Percentiles rank a stretch among this genome's conserved stretches.
Evolutionary conservation across 2,329 filamentous ascomycete genomes (phyloP).

Genomic region (Calonectria henricotiae): DNA sequence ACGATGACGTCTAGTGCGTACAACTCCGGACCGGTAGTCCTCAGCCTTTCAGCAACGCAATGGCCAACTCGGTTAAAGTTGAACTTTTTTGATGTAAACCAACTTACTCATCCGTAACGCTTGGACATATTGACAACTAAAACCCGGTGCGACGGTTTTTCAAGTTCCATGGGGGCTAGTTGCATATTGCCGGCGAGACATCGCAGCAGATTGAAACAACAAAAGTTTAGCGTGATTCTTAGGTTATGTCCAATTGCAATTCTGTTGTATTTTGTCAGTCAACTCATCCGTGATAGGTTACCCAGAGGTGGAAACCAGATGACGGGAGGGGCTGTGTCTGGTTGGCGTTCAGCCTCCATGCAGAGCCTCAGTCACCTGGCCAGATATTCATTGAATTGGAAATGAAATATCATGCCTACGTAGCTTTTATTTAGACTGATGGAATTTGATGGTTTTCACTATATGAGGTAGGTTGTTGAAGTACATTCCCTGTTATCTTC

Average conservation of each 20-base stretch:
- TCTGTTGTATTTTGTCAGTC: no score
- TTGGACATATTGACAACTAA: not conserved
- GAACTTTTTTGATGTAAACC: not conserved
- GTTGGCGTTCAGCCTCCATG: not conserved
- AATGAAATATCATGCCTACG: not conserved
- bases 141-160: not conserved
- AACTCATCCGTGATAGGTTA: not conserved
- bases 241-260: not conserved
- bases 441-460: no score
- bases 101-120: not conserved
- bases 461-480: no score
- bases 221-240: not conserved
- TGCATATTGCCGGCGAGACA: no score
- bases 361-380: not conserved
- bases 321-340: not conserved
- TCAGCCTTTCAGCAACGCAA: not conserved
- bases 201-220: not conserved
- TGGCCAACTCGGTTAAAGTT: not conserved
- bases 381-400: no score
- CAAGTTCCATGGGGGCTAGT: not conserved
- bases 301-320: not conserved
- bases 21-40: not conserved
- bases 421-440: no score
- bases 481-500: no score
- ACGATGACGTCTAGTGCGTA: not conserved